These are phyloP conservation scores for Ligustrum vulgare DNA, from an alignment of 257 asterid species.

Conservation along the genomic window DNA sequence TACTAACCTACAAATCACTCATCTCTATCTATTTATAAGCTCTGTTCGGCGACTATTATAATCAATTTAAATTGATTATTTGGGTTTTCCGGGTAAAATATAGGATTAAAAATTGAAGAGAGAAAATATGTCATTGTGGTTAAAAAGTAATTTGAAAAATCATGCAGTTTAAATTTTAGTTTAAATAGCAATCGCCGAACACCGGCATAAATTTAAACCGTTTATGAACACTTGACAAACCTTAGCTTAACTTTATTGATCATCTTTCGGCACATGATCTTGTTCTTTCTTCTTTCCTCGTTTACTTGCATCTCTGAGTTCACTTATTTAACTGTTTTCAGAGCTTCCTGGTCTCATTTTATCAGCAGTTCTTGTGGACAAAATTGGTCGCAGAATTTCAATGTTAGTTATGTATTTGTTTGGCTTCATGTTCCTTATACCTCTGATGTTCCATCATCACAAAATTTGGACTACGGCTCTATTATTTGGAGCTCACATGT, in stretches of 20 bases:
- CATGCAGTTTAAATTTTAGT: too few relatives aligned
- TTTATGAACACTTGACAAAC: too few relatives aligned
- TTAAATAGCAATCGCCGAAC: too few relatives aligned
- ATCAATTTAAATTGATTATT: too few relatives aligned
- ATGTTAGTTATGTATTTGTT: constrained; percentile 44
- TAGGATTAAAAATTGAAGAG: too few relatives aligned
- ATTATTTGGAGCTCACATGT: constrained; percentile 67
- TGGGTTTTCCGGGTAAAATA: too few relatives aligned
- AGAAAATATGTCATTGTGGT: too few relatives aligned
- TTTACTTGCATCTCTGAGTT: constrained; percentile 17
- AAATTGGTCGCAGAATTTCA: constrained; percentile 58
- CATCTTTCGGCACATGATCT: background rate
- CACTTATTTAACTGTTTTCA: constrained; percentile 17
- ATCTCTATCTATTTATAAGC: too few relatives aligned
- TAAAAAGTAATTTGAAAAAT: too few relatives aligned
- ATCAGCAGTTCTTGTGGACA: constrained; percentile 52
- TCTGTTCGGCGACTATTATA: too few relatives aligned
- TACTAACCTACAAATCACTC: too few relatives aligned
- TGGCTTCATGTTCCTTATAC: constrained; percentile 51
- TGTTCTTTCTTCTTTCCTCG: background rate
- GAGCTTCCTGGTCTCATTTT: constrained; percentile 58
- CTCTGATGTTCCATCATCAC: constrained; percentile 44
- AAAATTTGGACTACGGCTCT: constrained; percentile 40
- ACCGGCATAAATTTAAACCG: too few relatives aligned
- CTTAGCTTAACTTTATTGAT: background rate